Evolutionary conservation across 2,329 filamentous ascomycete species (phyloP), one percentile per base, ranked within the genome.

Genomic region (Fusarium mexicanum): DNA sequence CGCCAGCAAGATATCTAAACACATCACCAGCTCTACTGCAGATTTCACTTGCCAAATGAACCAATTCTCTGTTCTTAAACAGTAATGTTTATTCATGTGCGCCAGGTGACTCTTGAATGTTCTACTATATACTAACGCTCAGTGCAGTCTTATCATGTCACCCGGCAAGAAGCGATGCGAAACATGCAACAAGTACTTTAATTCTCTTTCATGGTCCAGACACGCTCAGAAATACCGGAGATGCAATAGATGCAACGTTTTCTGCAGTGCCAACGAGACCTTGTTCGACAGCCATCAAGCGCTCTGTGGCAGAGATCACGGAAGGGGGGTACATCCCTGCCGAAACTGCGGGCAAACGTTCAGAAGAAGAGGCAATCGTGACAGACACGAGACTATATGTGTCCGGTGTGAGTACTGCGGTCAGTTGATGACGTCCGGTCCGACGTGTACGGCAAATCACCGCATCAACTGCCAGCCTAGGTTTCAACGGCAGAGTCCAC

Each of bases 61-160:
- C n/a, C 0, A 18, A 5, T 24, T 3, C 6, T 8, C n/a, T 44
- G 11, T 44, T 44, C n/a, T 17, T 14, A 14, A 8, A 35, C 0
- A 0, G 14, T 24, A 7, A 5, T 24, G 22, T 44, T 24, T 10
- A 44, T 12, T 10, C 3, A 24, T 24, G 14, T 44, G 1, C n/a
- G 41, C 41, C 2, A 44, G 10, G 16, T 17, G n/a, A 24, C 41
- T 44, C 41, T 24, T 24, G 16, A 24, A 24, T 24, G 10, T 24
- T 11, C n/a, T 11, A 24, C 22, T 16, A 24, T 3, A 44, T 24
- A 3, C 41, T 24, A 44, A 44, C n/a, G 16, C 16, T 24, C n/a
- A 44, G 41, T 44, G 41, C 16, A 44, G 41, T 44, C 16, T 3
- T 44, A 44, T 17, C 10, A 24, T 44, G n/a, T 12, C n/a, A 2